phyloP scores from a whole-genome alignment of 2,329 filamentous ascomycete species.

The Ceratocystis destructans region DNA sequence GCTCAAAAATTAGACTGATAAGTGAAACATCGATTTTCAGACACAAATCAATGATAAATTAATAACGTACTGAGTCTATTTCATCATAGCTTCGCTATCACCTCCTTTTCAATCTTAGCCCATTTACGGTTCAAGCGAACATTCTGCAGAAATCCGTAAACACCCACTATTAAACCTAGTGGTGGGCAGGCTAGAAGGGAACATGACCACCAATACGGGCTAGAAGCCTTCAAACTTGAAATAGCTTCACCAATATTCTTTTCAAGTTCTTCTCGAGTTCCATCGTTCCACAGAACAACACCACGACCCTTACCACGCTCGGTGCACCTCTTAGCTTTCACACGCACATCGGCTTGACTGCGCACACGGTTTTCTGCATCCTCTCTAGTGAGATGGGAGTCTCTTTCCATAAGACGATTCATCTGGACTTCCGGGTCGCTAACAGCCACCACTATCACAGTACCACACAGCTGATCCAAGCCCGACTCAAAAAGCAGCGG shows the following conservation, averaged over 20 bases:
- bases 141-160: constrained; percentile 63
- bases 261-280: constrained; percentile 54
- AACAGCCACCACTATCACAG: constrained; percentile 77
- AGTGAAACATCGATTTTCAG: too few species aligned
- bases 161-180: constrained; percentile 51
- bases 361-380: constrained; percentile 77
- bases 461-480: constrained; percentile 74
- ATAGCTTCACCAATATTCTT: constrained; percentile 54
- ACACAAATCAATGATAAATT: too few species aligned
- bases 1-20: too few species aligned
- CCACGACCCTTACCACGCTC: constrained; percentile 51
- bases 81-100: constrained; percentile 31
- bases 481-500: constrained; percentile 82
- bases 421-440: constrained; percentile 71
- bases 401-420: constrained; percentile 57
- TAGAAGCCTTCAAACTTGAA: constrained; percentile 43
- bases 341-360: constrained; percentile 73
- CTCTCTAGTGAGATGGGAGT: constrained; percentile 64
- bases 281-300: constrained; percentile 85
- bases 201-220: constrained; percentile 77
- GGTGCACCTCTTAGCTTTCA: constrained; percentile 66
- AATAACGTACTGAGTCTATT: background rate
- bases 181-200: constrained; percentile 57
- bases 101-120: constrained; percentile 44
- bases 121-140: constrained; percentile 53